Conservation (phyloP, 371 early-diverging fungal genomes). For the Amoeboaphelidium protococcarum region DNA sequence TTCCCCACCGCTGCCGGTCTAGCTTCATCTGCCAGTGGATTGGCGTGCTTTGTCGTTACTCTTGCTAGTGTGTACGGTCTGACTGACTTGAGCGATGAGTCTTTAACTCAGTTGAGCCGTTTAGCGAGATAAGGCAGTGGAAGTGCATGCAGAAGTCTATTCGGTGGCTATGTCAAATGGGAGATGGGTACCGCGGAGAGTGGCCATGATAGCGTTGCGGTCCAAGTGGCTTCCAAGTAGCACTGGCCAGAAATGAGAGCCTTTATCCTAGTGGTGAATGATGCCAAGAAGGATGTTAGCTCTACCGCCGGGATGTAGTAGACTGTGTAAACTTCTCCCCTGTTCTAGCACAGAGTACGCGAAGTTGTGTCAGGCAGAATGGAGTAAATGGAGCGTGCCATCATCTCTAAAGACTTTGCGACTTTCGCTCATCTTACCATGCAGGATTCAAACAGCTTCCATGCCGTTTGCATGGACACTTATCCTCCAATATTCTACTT, state of each 20-base stretch:
- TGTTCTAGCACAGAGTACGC: slow-evolving; percentile 56
- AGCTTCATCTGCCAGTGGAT: slow-evolving; percentile 95
- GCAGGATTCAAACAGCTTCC: slow-evolving; percentile 96
- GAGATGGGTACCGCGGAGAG: slow-evolving; percentile 47
- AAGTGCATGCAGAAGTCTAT: slow-evolving; percentile 84
- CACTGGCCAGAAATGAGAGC: slow-evolving; percentile 93
- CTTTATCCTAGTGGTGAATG: slow-evolving; percentile 71
- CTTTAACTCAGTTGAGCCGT: slow-evolving; percentile 43
- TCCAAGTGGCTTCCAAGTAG: slow-evolving; percentile 57
- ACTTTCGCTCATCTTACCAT: slow-evolving; percentile 81
- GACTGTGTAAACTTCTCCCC: slow-evolving; percentile 65
- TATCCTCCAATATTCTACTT: slow-evolving; percentile 83
- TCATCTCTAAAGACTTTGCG: slow-evolving; percentile 56
- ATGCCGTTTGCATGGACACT: slow-evolving; percentile 78
- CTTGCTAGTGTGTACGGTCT: slow-evolving; percentile 38
- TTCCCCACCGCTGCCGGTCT: slow-evolving; percentile 98
- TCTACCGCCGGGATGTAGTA: slow-evolving; percentile 92
- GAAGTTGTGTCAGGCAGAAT: slow-evolving; percentile 62
- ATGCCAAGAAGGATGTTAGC: slow-evolving; percentile 64
- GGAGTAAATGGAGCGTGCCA: slow-evolving; percentile 55
- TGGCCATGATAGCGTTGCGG: slow-evolving; percentile 65
- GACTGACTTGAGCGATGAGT: slow-evolving; percentile 25
- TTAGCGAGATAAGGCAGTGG: slow-evolving; percentile 90
- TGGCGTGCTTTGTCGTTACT: slow-evolving; percentile 73
- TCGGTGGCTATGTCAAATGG: slow-evolving; percentile 94